Percentiles rank a stretch among this genome's conserved stretches.
These are phyloP conservation scores for Phaeosphaeriaceae sp. DNA, from an alignment of 2,329 filamentous ascomycete species.

Conservation along the genomic window DNA sequence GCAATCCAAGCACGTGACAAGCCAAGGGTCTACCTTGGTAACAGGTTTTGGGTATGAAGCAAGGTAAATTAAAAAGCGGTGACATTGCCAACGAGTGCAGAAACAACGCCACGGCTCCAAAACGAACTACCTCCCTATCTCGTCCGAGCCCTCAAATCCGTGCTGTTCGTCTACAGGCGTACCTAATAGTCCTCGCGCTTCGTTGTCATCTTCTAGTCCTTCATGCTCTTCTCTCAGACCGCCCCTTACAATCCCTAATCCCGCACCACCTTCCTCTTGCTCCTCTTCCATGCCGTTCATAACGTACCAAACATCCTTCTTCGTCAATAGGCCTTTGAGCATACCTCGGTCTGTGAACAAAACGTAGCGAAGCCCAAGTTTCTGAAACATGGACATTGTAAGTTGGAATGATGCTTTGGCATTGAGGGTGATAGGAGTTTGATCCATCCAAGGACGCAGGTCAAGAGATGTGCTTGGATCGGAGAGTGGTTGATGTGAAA, in stretches of 20 bases:
- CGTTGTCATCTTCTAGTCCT: slow-evolving; percentile 37
- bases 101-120: slow-evolving; percentile 2
- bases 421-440: slow-evolving; percentile 91
- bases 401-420: slow-evolving; percentile 78
- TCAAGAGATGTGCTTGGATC: slow-evolving; percentile 82
- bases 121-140: slow-evolving; percentile 4
- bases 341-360: slow-evolving; percentile 83
- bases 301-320: slow-evolving; percentile 97
- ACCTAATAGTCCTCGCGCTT: slow-evolving; percentile 49
- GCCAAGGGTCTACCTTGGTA: not conserved
- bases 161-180: slow-evolving; percentile 31
- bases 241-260: slow-evolving; percentile 30
- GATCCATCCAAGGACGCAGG: slow-evolving; percentile 97
- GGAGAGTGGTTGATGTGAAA: slow-evolving; percentile 77
- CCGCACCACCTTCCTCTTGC: slow-evolving; percentile 51
- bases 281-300: slow-evolving; percentile 66
- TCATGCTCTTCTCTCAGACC: slow-evolving; percentile 45
- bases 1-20: no score
- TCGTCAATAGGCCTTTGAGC: slow-evolving; percentile 85
- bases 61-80: no score
- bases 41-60: not conserved
- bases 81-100: no score
- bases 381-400: slow-evolving; percentile 93
- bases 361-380: slow-evolving; percentile 88
- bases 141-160: slow-evolving; percentile 20